Base-by-base conservation (phyloP, 371 early-diverging fungal genomes). In the Mucor saturninus region DNA sequence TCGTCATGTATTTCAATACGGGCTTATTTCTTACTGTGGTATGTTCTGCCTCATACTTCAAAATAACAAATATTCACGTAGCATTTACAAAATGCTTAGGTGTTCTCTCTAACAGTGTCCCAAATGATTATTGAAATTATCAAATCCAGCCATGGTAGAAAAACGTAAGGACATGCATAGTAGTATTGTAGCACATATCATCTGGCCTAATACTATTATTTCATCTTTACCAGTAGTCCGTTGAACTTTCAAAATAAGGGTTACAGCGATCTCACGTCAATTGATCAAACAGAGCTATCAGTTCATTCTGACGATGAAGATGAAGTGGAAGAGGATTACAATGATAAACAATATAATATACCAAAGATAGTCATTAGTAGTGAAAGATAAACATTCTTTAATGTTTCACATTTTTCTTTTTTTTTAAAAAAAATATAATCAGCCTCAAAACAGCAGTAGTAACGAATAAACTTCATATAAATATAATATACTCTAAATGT, bases 1-100 rank as follows among this genome's bases (percentile, higher is more conserved):
- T 74, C 29, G 65, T 68, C 5, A 77, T 74, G 77, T 77, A 77
- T 60, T 77, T 77, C 45, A 77, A 74, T 48, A 70, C 59, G 15
- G 70, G 70, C 31, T 52, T 77, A 4, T 74, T 77, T 43, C 50
- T 70, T 6, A 56, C 65, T n/a, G 59, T 77, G 61, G 74, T 74
- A 68, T 52, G 52, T 52, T 30, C 40, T 31, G 6, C 4, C 14
- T 21, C 11, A 10, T 30, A 13, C 10, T 45, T n/a, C 2, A 45
- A 30, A 62, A 67, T 62, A 4, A 50, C 14, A 5, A 28, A 4
- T 39, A 40, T 38, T 8, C 37, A 38, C 9, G 10, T 38, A n/a
- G 5, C 2, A 30, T 30, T 38, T 37, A 21, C 38, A 4, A 5
- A 21, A 21, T 21, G 21, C 30, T 8, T 50, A 64, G 69, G 56